Evolutionary conservation across 2,329 filamentous ascomycete species (phyloP), one percentile per base, ranked within the genome.

Genomic region (Aureobasidium mangrovei): DNA sequence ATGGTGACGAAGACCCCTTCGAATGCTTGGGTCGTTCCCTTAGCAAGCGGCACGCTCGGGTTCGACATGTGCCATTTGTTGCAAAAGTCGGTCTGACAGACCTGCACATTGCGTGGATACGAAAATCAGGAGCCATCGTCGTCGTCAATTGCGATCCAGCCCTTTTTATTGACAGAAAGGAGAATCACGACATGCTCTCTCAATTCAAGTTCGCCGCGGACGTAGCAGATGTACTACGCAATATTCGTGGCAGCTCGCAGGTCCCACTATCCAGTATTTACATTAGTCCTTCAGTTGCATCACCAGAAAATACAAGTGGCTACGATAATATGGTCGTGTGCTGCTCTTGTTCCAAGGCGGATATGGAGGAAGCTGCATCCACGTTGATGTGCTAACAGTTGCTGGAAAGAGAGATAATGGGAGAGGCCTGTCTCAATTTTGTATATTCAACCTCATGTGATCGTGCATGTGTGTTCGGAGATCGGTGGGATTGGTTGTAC

Each of bases 61-160:
- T 90, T 57, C 80, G 83, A 26, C 86, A 90, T 64, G 80, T 88
- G 41, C 85, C 86, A 4, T 91, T 88, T 62, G 80, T 82, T 4
- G 78, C 81, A 43, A 74, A 76, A 51, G 69, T 74, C 56, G 84
- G 84, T 40, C 81, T 88, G 65, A 85, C 82, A 3, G 74, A 76
- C 26, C 76, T 79, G 42, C 82, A 90, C 67, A 70, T 77, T 46
- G 76, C 76, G 49, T 85, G 86, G 61, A 76, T 88, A 53, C 76
- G 74, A 54, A 72, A 78, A 54, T 81, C 82, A 3, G 77, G 76
- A 44, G 75, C 75, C 1, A 72, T 86, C 35, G 67, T 88, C 10
- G 80, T 86, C 56, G 77, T 87, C 55, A 74, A 83, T 39, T 77
- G 77, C 3, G 62, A 64, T 46, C 62, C 63, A 8, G 6, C 53